These are phyloP conservation scores for Sclerotinia nivalis DNA, from an alignment of 2,329 filamentous ascomycete species.

Conservation along the genomic window DNA sequence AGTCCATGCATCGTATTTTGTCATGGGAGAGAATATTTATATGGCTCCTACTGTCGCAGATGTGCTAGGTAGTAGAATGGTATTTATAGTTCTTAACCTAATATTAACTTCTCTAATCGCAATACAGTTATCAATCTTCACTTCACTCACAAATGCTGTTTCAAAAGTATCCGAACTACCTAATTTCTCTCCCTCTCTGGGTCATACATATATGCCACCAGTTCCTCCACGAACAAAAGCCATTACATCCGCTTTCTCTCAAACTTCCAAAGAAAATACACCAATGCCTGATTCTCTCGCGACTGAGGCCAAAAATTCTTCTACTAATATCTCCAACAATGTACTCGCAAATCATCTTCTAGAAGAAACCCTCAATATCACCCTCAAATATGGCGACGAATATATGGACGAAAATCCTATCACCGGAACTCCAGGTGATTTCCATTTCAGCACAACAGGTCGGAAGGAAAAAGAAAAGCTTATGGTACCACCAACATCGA, in stretches of 20 bases:
- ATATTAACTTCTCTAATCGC: not conserved
- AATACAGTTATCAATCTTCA: constrained; percentile 24
- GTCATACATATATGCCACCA: constrained; percentile 43
- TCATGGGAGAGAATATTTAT: constrained; percentile 66
- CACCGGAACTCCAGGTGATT: constrained; percentile 64
- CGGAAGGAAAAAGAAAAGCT: constrained; percentile 43
- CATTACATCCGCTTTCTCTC: constrained; percentile 33
- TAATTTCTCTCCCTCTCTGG: constrained; percentile 54
- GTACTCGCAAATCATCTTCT: constrained; percentile 41
- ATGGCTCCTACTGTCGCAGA: constrained; percentile 64
- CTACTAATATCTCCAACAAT: constrained; percentile 27
- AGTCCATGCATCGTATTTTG: constrained; percentile 62
- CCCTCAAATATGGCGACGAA: constrained; percentile 61
- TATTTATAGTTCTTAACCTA: constrained; percentile 39
- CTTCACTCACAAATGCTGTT: constrained; percentile 38
- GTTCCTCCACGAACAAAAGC: constrained; percentile 28
- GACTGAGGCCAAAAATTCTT: constrained; percentile 22
- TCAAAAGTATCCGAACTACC: constrained; percentile 40
- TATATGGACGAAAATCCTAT: constrained; percentile 70
- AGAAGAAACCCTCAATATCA: constrained; percentile 59
- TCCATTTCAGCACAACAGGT: constrained; percentile 63
- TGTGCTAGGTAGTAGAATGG: constrained; percentile 59
- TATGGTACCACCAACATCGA: constrained; percentile 29
- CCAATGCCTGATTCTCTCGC: constrained; percentile 47
- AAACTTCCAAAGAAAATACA: constrained; percentile 44